Percentiles rank a stretch among this genome's conserved stretches.
These are phyloP conservation scores for Phytophthora tentaculata DNA, from an alignment of 352 stramenopile species.

Conservation along the genomic window DNA sequence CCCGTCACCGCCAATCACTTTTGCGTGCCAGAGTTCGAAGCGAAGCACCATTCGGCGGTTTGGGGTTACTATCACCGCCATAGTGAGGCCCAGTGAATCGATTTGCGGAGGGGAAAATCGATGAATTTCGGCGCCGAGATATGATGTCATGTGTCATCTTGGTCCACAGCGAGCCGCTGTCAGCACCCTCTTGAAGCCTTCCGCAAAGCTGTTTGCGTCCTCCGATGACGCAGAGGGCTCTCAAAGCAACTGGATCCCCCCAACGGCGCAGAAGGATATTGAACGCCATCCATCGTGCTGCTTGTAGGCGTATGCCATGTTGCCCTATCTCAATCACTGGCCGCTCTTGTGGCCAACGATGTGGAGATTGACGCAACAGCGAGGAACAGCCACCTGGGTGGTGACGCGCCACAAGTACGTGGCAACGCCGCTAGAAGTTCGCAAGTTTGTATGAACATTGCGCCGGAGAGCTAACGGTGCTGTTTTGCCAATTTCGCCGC, in stretches of 20 bases:
- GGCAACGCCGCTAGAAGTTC: too few relatives aligned
- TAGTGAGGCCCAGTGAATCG: slow-evolving; percentile 28
- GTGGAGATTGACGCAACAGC: too few relatives aligned
- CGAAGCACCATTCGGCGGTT: slow-evolving; percentile 29
- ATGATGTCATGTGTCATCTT: slow-evolving; percentile 38
- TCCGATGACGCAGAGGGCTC: slow-evolving; percentile 30
- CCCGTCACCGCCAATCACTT: slow-evolving; percentile 8
- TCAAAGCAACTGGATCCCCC: slow-evolving; percentile 27
- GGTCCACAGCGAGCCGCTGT: slow-evolving; percentile 10
- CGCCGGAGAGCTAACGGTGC: too few relatives aligned
- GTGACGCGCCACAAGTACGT: too few relatives aligned
- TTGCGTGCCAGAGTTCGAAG: slow-evolving; percentile 27
- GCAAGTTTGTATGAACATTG: too few relatives aligned
- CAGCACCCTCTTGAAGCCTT: slow-evolving; percentile 18
- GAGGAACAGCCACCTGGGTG: neutral
- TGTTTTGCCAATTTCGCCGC: too few relatives aligned
- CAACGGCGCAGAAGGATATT: slow-evolving; percentile 15
- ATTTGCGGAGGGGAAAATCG: slow-evolving; percentile 18
- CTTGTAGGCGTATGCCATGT: neutral
- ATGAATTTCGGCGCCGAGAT: slow-evolving; percentile 33
- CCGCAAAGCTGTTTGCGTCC: slow-evolving; percentile 7
- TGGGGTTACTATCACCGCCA: slow-evolving; percentile 12
- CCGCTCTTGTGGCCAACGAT: too few relatives aligned
- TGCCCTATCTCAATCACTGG: neutral
- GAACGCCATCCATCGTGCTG: slow-evolving; percentile 19